Evolutionary conservation across 805 yeast species (phyloP).

Genomic region (Candida nemodendra): DNA sequence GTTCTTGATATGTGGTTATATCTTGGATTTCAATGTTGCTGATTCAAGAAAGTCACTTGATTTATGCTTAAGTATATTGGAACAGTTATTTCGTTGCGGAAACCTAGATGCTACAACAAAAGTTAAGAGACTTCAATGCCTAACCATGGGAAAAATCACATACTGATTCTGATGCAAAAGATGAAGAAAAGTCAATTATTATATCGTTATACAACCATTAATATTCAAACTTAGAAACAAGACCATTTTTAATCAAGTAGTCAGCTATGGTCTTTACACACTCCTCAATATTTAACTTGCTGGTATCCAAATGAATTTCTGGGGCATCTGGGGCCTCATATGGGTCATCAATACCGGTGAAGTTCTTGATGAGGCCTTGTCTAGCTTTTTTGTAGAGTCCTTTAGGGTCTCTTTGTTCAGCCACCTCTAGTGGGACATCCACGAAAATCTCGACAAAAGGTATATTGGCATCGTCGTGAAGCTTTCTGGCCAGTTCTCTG

Average conservation of each 20-base stretch:
- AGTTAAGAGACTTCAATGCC: conserved; percentile 14
- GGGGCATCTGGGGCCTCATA: conserved; percentile 88
- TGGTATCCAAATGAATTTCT: conserved; percentile 78
- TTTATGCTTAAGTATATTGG: conserved; percentile 20
- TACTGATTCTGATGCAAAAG: no score
- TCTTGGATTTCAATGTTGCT: conserved; percentile 15
- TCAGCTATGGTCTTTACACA: conserved; percentile 71
- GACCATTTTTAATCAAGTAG: conserved; percentile 55
- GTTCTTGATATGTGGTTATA: conserved; percentile 29
- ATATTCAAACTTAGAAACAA: conserved; percentile 9
- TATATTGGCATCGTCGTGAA: conserved; percentile 70
- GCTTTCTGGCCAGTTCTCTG: conserved; percentile 79
- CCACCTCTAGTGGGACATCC: conserved; percentile 91
- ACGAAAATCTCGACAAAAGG: conserved; percentile 90
- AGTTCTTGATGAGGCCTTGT: conserved; percentile 89
- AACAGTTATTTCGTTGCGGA: conserved; percentile 20
- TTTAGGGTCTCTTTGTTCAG: conserved; percentile 96
- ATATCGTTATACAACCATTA: no score
- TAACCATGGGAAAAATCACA: no score
- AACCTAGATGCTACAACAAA: conserved; percentile 23
- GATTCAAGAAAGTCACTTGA: conserved; percentile 18
- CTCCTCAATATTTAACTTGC: conserved; percentile 71
- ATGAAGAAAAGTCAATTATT: no score
- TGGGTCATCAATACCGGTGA: conserved; percentile 95
- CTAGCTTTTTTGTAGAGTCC: conserved; percentile 96